phyloP scores from a whole-genome alignment of 192 early-diverging fungal species.

The Rhizoclosmatium sp. region DNA sequence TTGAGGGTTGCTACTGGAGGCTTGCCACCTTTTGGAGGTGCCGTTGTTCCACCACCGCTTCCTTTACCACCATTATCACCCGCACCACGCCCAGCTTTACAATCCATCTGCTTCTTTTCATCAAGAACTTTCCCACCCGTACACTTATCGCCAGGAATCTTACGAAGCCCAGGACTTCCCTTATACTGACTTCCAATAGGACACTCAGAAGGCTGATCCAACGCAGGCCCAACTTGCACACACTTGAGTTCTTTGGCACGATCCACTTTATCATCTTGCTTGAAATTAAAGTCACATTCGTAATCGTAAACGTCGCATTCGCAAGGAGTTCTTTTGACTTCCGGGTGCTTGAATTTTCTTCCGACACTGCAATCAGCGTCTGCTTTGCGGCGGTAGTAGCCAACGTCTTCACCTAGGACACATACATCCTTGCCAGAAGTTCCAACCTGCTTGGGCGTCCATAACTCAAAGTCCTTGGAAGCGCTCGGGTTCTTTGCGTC shows the following conservation, averaged over 20 bases:
- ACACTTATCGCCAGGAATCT: slow-evolving; percentile 88
- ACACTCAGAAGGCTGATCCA: slow-evolving; percentile 72
- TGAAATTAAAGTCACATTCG: slow-evolving; percentile 93
- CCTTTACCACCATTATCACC: too few relatives aligned
- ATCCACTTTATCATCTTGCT: slow-evolving; percentile 55
- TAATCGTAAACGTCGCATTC: slow-evolving; percentile 83
- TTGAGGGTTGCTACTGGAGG: slow-evolving; percentile 22
- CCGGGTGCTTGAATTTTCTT: slow-evolving; percentile 65
- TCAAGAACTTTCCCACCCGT: slow-evolving; percentile 47
- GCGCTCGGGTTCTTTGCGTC: slow-evolving; percentile 61
- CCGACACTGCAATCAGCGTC: slow-evolving; percentile 81
- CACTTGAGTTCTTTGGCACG: slow-evolving; percentile 50
- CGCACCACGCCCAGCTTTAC: background rate
- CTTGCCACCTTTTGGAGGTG: slow-evolving; percentile 13
- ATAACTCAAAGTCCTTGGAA: slow-evolving; percentile 75
- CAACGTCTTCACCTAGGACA: slow-evolving; percentile 79
- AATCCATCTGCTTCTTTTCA: slow-evolving; percentile 43
- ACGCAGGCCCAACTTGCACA: slow-evolving; percentile 59
- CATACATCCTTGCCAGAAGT: slow-evolving; percentile 60
- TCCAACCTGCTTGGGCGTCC: slow-evolving; percentile 58
- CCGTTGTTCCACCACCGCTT: slow-evolving; percentile 3
- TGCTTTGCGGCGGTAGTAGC: slow-evolving; percentile 79
- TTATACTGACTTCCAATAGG: slow-evolving; percentile 68
- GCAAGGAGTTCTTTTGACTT: slow-evolving; percentile 63
- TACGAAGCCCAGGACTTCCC: slow-evolving; percentile 80